phyloP scores from a whole-genome alignment of 2,329 filamentous ascomycete genomes.

The Orbilia quercus region DNA sequence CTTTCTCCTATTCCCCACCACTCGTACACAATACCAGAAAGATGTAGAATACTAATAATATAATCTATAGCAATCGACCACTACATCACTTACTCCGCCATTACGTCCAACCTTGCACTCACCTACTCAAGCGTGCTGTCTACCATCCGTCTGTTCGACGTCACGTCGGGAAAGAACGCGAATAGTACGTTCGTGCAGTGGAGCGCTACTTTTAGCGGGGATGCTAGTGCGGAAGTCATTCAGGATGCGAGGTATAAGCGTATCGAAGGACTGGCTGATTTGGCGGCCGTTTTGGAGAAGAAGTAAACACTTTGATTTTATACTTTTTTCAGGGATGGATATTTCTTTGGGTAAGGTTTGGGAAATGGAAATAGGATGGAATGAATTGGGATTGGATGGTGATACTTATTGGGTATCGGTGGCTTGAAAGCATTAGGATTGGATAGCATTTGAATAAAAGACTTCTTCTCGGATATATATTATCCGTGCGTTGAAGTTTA shows the following conservation, averaged over 20 bases:
- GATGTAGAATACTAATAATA: not conserved
- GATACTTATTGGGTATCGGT: no score
- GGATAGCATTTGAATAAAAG: no score
- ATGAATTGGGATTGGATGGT: no score
- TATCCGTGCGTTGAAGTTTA: no score
- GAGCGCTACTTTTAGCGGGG: conserved; percentile 76
- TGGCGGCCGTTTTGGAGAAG: conserved; percentile 67
- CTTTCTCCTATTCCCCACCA: no score
- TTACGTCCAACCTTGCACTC: conserved; percentile 73
- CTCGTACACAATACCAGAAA: no score
- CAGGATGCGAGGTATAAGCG: conserved; percentile 82
- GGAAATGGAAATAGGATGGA: no score
- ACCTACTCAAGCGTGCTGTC: conserved; percentile 75
- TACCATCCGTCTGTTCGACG: conserved; percentile 73
- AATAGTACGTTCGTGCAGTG: conserved; percentile 76
- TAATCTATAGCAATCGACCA: conserved; percentile 73
- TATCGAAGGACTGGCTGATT: conserved; percentile 75
- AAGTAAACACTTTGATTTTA: no score
- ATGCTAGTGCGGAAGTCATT: conserved; percentile 77
- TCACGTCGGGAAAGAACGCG: conserved; percentile 75
- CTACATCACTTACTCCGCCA: conserved; percentile 79
- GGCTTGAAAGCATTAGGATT: no score
- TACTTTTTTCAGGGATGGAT: not conserved
- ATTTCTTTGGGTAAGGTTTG: no score
- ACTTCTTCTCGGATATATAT: no score